Evolutionary conservation across 2,329 filamentous ascomycete species (phyloP).

Genomic region (Fusarium beomiforme): DNA sequence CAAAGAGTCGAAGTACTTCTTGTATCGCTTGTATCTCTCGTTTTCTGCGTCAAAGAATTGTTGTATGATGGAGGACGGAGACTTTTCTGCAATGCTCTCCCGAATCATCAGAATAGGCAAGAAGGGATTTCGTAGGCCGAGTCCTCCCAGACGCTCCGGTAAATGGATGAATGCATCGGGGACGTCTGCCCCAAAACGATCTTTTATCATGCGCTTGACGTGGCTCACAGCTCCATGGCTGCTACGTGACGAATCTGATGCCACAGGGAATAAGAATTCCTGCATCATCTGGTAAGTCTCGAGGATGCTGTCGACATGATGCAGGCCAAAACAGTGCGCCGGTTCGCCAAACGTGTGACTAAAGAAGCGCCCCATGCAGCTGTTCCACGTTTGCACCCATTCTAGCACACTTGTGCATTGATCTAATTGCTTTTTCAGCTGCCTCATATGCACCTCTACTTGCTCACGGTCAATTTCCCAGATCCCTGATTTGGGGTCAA

Average conservation of each 20-base stretch:
- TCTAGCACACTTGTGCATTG: not conserved
- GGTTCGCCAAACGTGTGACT: conserved; percentile 2
- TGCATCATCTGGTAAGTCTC: conserved; percentile 1
- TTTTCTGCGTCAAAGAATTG: not conserved
- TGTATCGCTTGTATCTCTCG: not conserved
- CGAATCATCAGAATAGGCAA: not conserved
- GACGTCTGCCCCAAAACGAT: not conserved
- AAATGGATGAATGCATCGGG: not conserved
- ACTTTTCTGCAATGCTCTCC: not conserved
- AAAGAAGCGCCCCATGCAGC: not conserved
- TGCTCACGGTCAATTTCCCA: not conserved
- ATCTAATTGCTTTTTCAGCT: not conserved
- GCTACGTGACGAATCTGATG: not conserved
- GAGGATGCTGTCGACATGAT: not conserved
- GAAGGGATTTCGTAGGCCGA: not conserved
- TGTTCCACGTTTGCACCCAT: not conserved
- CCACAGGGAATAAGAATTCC: not conserved
- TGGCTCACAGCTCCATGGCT: not conserved
- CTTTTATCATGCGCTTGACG: not conserved
- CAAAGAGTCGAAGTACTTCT: not conserved
- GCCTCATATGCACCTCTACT: not conserved
- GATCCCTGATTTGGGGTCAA: not conserved
- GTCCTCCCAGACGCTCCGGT: not conserved
- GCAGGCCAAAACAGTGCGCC: not conserved
- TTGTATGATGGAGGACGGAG: not conserved